Conservation (phyloP, 176 grass and related monocot genomes). For the Oryza australiensis region DNA sequence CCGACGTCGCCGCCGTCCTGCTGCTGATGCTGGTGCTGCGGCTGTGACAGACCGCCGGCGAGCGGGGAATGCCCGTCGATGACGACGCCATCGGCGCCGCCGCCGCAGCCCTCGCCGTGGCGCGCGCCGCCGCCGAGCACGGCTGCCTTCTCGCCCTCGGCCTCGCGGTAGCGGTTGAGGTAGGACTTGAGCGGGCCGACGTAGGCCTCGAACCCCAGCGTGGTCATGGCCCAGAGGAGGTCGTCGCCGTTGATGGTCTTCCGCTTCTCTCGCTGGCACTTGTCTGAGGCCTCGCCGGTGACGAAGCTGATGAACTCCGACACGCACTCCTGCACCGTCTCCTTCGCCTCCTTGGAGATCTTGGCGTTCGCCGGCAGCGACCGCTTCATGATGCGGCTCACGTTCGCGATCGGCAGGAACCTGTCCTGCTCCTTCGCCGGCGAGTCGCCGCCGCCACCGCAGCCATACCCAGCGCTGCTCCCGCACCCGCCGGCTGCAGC, state of each 20-base stretch:
- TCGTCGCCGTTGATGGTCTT: slow-evolving; percentile 99
- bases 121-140: slow-evolving; percentile 15
- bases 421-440: slow-evolving; percentile 81
- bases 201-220: slow-evolving; percentile 84
- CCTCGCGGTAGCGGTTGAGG: slow-evolving; percentile 74
- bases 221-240: slow-evolving; percentile 93
- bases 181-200: slow-evolving; percentile 69
- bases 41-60: not conserved
- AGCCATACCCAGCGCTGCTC: slow-evolving; percentile 27
- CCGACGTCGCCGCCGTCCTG: slow-evolving; percentile 8
- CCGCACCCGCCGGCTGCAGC: not conserved
- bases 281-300: slow-evolving; percentile 94
- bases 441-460: slow-evolving; percentile 43
- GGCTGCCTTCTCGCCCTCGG: slow-evolving; percentile 73
- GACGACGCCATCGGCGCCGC: not conserved
- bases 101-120: slow-evolving; percentile 8
- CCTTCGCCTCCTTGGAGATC: slow-evolving; percentile 91
- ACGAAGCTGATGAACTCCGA: slow-evolving; percentile 98
- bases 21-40: not conserved
- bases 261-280: slow-evolving; percentile 96
- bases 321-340: slow-evolving; percentile 98
- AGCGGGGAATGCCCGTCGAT: not conserved
- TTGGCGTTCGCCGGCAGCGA: slow-evolving; percentile 88
- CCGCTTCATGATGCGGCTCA: slow-evolving; percentile 90
- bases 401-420: slow-evolving; percentile 93